Conservation (phyloP, 192 early-diverging fungal species). For the Phlyctochytrium planicorne region DNA sequence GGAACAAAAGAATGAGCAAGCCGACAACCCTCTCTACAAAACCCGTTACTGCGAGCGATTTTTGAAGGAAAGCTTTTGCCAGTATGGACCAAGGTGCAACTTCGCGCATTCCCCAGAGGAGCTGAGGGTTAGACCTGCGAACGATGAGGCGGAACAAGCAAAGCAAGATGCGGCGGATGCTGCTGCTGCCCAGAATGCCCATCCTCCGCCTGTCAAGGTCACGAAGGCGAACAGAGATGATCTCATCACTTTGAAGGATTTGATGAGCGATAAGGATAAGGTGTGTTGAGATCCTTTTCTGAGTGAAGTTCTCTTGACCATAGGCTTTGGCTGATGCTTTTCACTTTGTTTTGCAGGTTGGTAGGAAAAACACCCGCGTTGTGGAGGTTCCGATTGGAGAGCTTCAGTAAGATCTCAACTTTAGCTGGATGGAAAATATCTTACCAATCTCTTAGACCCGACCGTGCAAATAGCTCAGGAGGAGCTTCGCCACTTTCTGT, state of each 20-base stretch:
- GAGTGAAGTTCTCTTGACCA: no score
- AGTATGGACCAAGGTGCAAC: constrained; percentile 85
- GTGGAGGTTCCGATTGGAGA: neutral
- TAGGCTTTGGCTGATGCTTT: no score
- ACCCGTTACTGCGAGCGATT: constrained; percentile 82
- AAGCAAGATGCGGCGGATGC: constrained; percentile 25
- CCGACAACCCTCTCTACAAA: constrained; percentile 77
- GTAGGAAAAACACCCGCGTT: neutral
- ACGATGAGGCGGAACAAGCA: constrained; percentile 13
- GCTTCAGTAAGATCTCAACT: no score
- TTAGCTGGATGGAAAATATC: no score
- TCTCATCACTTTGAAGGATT: constrained; percentile 31
- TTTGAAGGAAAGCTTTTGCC: constrained; percentile 71
- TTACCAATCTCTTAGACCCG: no score
- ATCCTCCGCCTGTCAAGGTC: neutral
- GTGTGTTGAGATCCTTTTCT: constrained; percentile 37
- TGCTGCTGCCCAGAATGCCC: neutral
- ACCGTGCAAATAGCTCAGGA: no score
- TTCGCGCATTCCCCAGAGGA: constrained; percentile 63
- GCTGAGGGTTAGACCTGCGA: constrained; percentile 42
- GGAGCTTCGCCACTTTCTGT: neutral
- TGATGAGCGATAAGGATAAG: constrained; percentile 43
- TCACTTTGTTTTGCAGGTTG: neutral
- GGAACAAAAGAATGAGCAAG: no score
- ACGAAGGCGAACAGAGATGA: constrained; percentile 19